Percentiles rank a stretch among this genome's conserved stretches.
Conservation (phyloP, 306 rosid genomes). For the Vigna hirtella region DNA sequence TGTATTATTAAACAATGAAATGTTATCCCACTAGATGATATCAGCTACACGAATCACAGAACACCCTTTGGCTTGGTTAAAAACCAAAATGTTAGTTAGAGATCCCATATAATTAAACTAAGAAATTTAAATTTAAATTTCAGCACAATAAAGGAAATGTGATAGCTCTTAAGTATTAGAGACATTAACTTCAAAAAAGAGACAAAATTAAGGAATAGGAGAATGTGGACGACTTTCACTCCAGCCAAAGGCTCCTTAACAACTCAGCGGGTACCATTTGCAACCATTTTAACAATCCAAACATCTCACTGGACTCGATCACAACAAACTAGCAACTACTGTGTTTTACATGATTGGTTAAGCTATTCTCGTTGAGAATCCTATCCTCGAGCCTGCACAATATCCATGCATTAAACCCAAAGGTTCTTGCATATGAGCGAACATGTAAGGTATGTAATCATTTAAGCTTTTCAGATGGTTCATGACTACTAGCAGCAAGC, state of each 20-base stretch:
- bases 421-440: not conserved
- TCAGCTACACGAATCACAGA: too few species aligned
- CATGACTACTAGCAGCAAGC: not conserved
- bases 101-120: too few species aligned
- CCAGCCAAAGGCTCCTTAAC: not conserved
- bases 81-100: too few species aligned
- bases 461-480: slow-evolving; percentile 12
- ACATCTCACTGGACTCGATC: not conserved
- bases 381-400: not conserved
- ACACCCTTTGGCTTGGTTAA: too few species aligned
- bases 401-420: not conserved
- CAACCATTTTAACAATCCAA: not conserved
- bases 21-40: too few species aligned
- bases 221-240: not conserved
- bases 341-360: not conserved
- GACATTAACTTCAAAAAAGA: not conserved
- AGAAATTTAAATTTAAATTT: not conserved
- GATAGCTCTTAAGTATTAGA: not conserved
- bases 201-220: not conserved
- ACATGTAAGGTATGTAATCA: not conserved
- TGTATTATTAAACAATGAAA: too few species aligned
- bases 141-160: not conserved
- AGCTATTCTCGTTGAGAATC: not conserved
- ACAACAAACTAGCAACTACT: not conserved
- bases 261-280: not conserved